Evolutionary conservation across 768 basidiomycete species (phyloP).

Genomic region (Serendipita sp.): DNA sequence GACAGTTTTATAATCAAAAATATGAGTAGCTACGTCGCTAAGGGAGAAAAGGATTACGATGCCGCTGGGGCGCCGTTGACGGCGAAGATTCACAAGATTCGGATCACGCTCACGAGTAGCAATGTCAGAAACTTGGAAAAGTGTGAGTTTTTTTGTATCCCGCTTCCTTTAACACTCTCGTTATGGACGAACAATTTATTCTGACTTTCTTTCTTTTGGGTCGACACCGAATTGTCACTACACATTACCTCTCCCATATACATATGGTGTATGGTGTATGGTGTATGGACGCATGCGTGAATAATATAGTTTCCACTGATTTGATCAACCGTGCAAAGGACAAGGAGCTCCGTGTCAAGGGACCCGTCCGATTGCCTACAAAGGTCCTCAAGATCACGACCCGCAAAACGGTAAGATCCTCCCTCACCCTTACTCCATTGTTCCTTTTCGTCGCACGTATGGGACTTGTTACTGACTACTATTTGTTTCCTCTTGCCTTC

Average conservation of each 20-base stretch:
- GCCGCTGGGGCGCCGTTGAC: conserved; percentile 71
- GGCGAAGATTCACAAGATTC: conserved; percentile 96
- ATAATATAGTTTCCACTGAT: conserved; percentile 81
- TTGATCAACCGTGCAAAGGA: conserved; percentile 98
- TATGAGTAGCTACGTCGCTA: conserved; percentile 93
- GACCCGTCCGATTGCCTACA: conserved; percentile 96
- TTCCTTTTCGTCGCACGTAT: not conserved
- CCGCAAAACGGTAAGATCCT: conserved; percentile 75
- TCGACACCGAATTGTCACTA: no score
- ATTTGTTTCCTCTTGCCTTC: no score
- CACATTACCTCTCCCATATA: no score
- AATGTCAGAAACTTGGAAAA: conserved; percentile 98
- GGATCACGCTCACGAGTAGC: conserved; percentile 95
- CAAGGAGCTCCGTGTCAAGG: conserved; percentile 98
- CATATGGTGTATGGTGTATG: not conserved
- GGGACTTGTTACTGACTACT: no score
- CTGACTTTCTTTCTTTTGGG: no score
- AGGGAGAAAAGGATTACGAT: conserved; percentile 96
- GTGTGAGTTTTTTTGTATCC: conserved; percentile 49
- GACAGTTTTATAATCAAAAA: conserved; percentile 16
- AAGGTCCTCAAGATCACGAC: conserved; percentile 99
- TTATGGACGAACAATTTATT: no score
- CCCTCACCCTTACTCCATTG: not conserved
- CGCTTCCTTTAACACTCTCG: no score
- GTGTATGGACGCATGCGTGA: not conserved